Conservation (phyloP, 805 yeast genomes). For the Tetrapisispora pingtungensis region DNA sequence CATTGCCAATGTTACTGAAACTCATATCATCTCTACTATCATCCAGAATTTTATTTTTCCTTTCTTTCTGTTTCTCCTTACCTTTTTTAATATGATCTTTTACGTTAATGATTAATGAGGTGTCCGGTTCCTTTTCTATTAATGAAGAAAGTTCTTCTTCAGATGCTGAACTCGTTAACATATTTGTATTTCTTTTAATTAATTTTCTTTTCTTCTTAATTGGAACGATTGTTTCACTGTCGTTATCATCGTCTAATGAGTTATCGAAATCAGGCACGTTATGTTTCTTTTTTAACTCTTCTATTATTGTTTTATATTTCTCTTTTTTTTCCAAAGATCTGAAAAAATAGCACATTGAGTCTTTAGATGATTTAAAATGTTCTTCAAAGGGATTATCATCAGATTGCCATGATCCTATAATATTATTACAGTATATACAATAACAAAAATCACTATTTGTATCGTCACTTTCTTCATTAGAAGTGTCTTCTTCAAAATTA, state of each 20-base stretch:
- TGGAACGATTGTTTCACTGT: slow-evolving; percentile 2
- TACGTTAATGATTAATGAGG: slow-evolving; percentile 13
- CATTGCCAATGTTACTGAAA: slow-evolving; percentile 24
- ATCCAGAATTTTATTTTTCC: slow-evolving; percentile 23
- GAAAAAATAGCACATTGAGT: slow-evolving; percentile 1
- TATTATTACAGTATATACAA: slow-evolving; percentile 48
- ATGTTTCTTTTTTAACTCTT: background rate
- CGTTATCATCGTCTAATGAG: background rate
- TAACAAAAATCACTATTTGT: slow-evolving; percentile 38
- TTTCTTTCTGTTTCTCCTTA: slow-evolving; percentile 11
- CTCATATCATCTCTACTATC: slow-evolving; percentile 27
- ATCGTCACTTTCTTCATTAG: slow-evolving; percentile 18
- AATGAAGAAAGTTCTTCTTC: background rate
- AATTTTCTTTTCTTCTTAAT: slow-evolving; percentile 12
- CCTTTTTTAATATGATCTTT: slow-evolving; percentile 16
- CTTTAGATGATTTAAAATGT: slow-evolving; percentile 27
- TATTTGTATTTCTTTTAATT: slow-evolving; percentile 11
- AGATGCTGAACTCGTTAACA: slow-evolving; percentile 5
- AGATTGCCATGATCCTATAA: slow-evolving; percentile 49
- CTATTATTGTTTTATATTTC: background rate
- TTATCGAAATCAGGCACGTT: background rate
- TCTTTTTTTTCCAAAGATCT: background rate
- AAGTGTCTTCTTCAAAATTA: slow-evolving; percentile 11
- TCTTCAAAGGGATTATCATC: slow-evolving; percentile 43
- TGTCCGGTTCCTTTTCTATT: background rate